These are phyloP conservation scores for Lecanicillium sp. DNA, from an alignment of 2,329 filamentous ascomycete genomes.

Conservation along the genomic window DNA sequence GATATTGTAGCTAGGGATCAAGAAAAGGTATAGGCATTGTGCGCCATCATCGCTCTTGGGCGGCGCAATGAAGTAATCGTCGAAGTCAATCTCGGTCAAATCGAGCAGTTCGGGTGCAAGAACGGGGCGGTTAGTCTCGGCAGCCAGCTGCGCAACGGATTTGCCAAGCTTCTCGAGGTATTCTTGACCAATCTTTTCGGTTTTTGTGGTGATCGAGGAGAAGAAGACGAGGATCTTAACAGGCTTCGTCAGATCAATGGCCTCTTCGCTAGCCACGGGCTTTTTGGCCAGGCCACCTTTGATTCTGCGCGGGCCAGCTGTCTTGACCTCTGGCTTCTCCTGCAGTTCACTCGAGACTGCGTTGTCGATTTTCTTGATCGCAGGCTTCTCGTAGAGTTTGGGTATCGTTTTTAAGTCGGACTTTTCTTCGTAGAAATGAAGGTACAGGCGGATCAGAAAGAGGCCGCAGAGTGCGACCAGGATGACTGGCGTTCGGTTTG, in stretches of 20 bases:
- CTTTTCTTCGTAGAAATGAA: slow-evolving; percentile 31
- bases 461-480: slow-evolving; percentile 33
- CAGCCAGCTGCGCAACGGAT: slow-evolving; percentile 45
- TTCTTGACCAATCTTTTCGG: slow-evolving; percentile 63
- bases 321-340: slow-evolving; percentile 25
- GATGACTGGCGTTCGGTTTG: slow-evolving; percentile 39
- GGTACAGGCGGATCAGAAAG: slow-evolving; percentile 35
- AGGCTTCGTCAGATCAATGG: slow-evolving; percentile 32
- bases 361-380: neutral
- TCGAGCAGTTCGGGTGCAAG: slow-evolving; percentile 63
- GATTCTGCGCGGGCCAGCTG: slow-evolving; percentile 43
- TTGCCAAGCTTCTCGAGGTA: slow-evolving; percentile 52
- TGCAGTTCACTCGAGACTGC: slow-evolving; percentile 6
- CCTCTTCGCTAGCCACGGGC: slow-evolving; percentile 21
- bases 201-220: slow-evolving; percentile 80
- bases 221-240: slow-evolving; percentile 80
- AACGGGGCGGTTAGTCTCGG: slow-evolving; percentile 33
- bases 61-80: slow-evolving; percentile 80
- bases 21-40: slow-evolving; percentile 73
- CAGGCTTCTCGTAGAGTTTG: slow-evolving; percentile 26
- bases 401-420: slow-evolving; percentile 33
- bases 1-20: slow-evolving; percentile 91
- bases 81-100: slow-evolving; percentile 80
- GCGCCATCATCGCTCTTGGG: slow-evolving; percentile 54
- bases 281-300: slow-evolving; percentile 37